Percentiles rank a stretch among this genome's conserved stretches.
Evolutionary conservation across 495 filamentous ascomycete species (phyloP).

Genomic region (Trichoderma gamsii): DNA sequence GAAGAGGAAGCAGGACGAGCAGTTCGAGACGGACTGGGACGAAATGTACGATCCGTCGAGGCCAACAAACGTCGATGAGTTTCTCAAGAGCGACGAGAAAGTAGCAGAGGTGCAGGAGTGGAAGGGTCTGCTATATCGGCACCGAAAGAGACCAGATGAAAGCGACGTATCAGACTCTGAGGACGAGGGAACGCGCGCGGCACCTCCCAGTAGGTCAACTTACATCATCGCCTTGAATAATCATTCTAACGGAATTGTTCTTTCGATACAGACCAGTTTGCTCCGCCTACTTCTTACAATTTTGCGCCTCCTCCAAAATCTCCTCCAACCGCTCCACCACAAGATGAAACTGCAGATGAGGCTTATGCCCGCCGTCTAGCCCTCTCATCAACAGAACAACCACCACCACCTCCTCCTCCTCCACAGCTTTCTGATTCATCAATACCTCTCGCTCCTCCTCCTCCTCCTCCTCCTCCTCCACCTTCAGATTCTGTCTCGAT

Average conservation of each 20-base stretch:
- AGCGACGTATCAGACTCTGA: constrained; percentile 55
- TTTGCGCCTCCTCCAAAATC: constrained; percentile 67
- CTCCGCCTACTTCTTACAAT: constrained; percentile 57
- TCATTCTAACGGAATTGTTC: constrained; percentile 8
- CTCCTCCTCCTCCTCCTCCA: constrained; percentile 43
- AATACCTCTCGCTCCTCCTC: constrained; percentile 37
- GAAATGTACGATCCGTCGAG: constrained; percentile 83
- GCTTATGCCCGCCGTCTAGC: constrained; percentile 61
- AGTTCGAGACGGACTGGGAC: constrained; percentile 73
- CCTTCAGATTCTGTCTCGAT: constrained; percentile 51
- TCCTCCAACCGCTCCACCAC: constrained; percentile 37
- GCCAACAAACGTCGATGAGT: constrained; percentile 83
- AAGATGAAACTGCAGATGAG: constrained; percentile 63
- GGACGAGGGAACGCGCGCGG: constrained; percentile 45
- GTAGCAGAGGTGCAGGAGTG: constrained; percentile 75
- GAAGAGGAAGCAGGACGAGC: constrained; percentile 68
- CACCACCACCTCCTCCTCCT: constrained; percentile 28
- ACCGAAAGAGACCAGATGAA: constrained; percentile 46
- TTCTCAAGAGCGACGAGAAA: constrained; percentile 78
- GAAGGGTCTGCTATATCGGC: constrained; percentile 79
- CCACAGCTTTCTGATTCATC: constrained; percentile 29
- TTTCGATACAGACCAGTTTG: constrained; percentile 55
- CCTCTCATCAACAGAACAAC: constrained; percentile 38
- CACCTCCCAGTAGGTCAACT: constrained; percentile 42
- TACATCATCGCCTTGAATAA: background rate